Conservation (phyloP, 164 flowering plant genomes). For the Aristolochia californica region DNA sequence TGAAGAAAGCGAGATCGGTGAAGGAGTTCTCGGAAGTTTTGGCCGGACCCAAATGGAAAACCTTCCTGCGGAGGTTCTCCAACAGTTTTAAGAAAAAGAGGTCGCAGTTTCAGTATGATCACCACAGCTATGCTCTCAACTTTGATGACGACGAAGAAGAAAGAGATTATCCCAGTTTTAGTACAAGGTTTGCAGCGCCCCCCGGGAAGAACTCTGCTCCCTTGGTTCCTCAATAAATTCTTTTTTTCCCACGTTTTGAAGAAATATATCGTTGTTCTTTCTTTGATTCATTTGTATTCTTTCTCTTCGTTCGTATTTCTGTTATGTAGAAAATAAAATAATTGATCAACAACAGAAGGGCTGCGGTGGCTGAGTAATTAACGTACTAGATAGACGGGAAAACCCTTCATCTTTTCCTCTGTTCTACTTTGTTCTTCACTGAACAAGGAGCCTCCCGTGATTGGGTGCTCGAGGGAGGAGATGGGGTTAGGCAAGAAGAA, state of each 20-base stretch:
- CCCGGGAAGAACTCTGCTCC: neutral
- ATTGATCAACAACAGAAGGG: no score
- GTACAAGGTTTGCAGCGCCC: neutral
- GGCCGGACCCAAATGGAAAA: slow-evolving; percentile 92
- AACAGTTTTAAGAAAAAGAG: neutral
- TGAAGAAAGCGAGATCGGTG: slow-evolving; percentile 22
- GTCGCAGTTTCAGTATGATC: slow-evolving; percentile 4
- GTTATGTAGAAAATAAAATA: no score
- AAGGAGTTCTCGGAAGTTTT: slow-evolving; percentile 81
- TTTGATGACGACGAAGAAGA: slow-evolving; percentile 3
- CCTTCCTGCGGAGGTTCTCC: slow-evolving; percentile 22
- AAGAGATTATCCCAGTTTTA: neutral
- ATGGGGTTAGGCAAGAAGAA: no score
- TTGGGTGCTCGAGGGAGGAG: no score
- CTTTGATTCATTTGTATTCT: neutral
- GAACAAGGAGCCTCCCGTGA: no score
- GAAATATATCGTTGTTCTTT: neutral
- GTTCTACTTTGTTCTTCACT: no score
- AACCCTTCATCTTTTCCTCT: no score
- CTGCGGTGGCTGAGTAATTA: no score
- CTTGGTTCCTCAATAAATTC: neutral
- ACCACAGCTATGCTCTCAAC: slow-evolving; percentile 3
- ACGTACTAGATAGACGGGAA: no score
- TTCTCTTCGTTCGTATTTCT: no score
- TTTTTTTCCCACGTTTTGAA: neutral